Evolutionary conservation across 768 basidiomycete species (phyloP).

Genomic region (Lentinula detonsa): DNA sequence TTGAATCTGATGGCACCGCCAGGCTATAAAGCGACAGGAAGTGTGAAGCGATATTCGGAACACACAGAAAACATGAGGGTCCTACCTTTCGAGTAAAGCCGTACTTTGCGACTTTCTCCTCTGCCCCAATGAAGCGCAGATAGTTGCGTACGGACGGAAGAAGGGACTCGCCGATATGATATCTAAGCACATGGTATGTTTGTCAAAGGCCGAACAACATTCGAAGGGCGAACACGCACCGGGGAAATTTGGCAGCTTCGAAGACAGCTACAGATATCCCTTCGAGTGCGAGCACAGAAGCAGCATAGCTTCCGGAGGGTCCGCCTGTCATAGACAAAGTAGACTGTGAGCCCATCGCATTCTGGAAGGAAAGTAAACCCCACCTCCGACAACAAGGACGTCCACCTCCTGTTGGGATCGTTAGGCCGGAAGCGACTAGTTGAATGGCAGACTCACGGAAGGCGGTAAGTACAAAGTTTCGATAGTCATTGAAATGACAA

Average conservation of each 20-base stretch:
- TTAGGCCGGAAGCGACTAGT: too few species aligned
- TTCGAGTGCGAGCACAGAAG: slow-evolving; percentile 23
- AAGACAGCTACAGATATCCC: slow-evolving; percentile 21
- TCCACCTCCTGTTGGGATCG: slow-evolving; percentile 27
- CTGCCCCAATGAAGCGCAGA: slow-evolving; percentile 52
- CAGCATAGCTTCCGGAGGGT: slow-evolving; percentile 22
- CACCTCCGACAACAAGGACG: slow-evolving; percentile 37
- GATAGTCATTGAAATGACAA: neutral
- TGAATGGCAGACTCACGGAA: neutral
- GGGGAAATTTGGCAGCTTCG: slow-evolving; percentile 20
- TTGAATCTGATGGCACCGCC: slow-evolving; percentile 62
- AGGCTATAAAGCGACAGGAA: slow-evolving; percentile 28
- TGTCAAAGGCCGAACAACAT: neutral
- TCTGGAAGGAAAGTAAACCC: neutral
- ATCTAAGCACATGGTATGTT: slow-evolving; percentile 23
- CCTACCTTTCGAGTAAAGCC: slow-evolving; percentile 50
- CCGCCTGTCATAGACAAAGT: slow-evolving; percentile 13
- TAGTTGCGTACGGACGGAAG: slow-evolving; percentile 56
- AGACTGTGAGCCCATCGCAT: neutral
- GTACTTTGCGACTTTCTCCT: slow-evolving; percentile 40
- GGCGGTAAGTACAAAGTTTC: neutral
- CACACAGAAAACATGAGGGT: neutral
- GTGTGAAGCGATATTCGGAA: slow-evolving; percentile 1
- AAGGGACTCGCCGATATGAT: slow-evolving; percentile 56
- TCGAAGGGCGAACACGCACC: slow-evolving; percentile 3